Evolutionary conservation across 768 basidiomycete species (phyloP).

Genomic region (Boletus speciosus): DNA sequence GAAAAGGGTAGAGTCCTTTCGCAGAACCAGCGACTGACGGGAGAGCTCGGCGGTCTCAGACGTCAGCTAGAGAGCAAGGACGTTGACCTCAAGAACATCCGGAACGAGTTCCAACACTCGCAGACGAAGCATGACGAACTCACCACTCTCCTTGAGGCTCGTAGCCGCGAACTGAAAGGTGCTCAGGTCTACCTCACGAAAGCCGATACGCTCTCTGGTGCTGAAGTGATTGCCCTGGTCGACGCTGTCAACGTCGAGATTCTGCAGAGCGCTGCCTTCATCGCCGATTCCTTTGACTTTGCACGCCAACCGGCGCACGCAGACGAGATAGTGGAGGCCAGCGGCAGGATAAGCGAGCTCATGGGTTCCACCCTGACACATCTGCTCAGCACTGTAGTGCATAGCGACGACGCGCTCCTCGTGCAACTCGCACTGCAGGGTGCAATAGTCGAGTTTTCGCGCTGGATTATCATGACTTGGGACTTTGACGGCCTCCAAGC

Average conservation of each 20-base stretch:
- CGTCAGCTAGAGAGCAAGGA: slow-evolving; percentile 27
- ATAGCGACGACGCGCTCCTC: slow-evolving; percentile 37
- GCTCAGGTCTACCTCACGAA: slow-evolving; percentile 44
- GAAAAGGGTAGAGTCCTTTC: slow-evolving; percentile 15
- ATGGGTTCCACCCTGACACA: slow-evolving; percentile 28
- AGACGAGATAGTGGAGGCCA: slow-evolving; percentile 29
- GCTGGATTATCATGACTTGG: slow-evolving; percentile 36
- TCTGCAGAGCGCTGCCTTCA: slow-evolving; percentile 42
- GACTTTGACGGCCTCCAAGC: slow-evolving; percentile 31
- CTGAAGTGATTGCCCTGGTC: slow-evolving; percentile 39
- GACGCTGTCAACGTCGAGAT: slow-evolving; percentile 48
- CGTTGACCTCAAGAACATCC: slow-evolving; percentile 22
- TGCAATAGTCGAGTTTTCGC: slow-evolving; percentile 30
- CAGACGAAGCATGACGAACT: slow-evolving; percentile 27
- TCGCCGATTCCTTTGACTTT: slow-evolving; percentile 40
- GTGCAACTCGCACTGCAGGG: slow-evolving; percentile 38
- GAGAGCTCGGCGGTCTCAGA: slow-evolving; percentile 13
- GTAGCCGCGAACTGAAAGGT: slow-evolving; percentile 39
- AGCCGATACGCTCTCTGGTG: slow-evolving; percentile 41
- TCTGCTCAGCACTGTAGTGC: slow-evolving; percentile 22
- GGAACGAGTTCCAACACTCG: slow-evolving; percentile 26
- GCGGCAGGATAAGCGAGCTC: slow-evolving; percentile 28
- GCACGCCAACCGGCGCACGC: slow-evolving; percentile 16
- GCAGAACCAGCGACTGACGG: slow-evolving; percentile 11
- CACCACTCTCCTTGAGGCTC: slow-evolving; percentile 30